Conservation (phyloP, 1,284 basidiomycete genomes). For the Cutaneotrichosporon sp. region DNA sequence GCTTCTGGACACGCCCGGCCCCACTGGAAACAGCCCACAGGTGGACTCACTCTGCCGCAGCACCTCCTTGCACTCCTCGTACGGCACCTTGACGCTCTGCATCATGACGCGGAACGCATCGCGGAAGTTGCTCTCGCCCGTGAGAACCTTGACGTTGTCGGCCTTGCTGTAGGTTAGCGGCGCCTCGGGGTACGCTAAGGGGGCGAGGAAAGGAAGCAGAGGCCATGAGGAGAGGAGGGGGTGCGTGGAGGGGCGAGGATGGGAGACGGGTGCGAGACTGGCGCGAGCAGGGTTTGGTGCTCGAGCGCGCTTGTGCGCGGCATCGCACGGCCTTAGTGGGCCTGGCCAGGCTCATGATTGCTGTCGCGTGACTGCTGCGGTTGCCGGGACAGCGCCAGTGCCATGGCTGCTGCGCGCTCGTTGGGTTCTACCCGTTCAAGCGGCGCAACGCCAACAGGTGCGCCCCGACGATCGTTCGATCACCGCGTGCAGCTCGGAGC, state of each 20-base stretch:
- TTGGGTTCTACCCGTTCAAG: neutral
- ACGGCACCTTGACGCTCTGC: conserved; percentile 67
- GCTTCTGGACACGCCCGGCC: conserved; percentile 7
- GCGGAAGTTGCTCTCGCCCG: conserved; percentile 68
- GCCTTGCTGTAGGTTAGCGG: conserved; percentile 55
- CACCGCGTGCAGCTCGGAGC: neutral
- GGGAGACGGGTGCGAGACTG: too few relatives aligned
- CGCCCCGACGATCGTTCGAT: neutral
- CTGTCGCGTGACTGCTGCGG: too few relatives aligned
- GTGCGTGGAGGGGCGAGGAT: too few relatives aligned
- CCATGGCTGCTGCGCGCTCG: neutral
- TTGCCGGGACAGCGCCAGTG: too few relatives aligned
- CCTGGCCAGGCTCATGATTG: too few relatives aligned
- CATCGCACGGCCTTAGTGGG: too few relatives aligned
- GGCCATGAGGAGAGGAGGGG: too few relatives aligned
- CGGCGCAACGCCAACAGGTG: neutral
- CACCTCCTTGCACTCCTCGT: conserved; percentile 75
- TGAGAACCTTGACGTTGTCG: conserved; percentile 70
- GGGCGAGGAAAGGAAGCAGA: too few relatives aligned
- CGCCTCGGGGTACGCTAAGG: too few relatives aligned
- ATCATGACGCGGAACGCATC: conserved; percentile 81
- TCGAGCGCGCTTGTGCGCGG: too few relatives aligned
- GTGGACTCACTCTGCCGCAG: conserved; percentile 61
- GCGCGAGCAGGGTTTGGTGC: too few relatives aligned
- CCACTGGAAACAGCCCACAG: too few relatives aligned